These are phyloP conservation scores for Trametes maxima DNA, from an alignment of 768 basidiomycete species.

Conservation along the genomic window DNA sequence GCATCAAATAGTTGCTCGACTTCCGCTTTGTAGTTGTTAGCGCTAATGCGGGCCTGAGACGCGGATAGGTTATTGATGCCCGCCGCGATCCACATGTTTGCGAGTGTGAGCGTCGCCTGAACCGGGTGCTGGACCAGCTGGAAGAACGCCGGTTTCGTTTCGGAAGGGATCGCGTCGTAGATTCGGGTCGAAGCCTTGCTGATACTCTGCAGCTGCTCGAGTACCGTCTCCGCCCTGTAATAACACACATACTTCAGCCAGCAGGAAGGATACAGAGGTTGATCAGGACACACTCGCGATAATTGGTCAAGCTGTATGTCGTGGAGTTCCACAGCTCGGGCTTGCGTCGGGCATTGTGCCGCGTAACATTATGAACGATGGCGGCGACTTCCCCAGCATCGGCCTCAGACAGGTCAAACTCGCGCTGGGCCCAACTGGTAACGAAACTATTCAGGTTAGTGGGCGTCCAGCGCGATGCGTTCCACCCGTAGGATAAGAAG, in stretches of 20 bases:
- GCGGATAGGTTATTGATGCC: constrained; percentile 64
- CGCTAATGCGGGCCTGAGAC: constrained; percentile 62
- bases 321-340: constrained; percentile 66
- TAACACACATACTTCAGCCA: background rate
- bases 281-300: constrained; percentile 59
- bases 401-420: constrained; percentile 52
- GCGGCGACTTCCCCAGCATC: constrained; percentile 48
- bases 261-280: background rate
- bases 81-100: constrained; percentile 58
- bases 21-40: constrained; percentile 57
- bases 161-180: constrained; percentile 52
- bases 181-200: constrained; percentile 52
- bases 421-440: constrained; percentile 60
- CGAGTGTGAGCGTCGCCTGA: constrained; percentile 58
- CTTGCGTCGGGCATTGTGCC: constrained; percentile 62
- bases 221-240: constrained; percentile 57
- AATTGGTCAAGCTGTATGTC: constrained; percentile 64
- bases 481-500: constrained; percentile 65
- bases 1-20: constrained; percentile 60
- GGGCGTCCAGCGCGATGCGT: constrained; percentile 55
- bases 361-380: constrained; percentile 58
- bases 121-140: constrained; percentile 71
- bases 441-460: constrained; percentile 60
- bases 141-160: constrained; percentile 62
- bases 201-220: constrained; percentile 52